Evolutionary conservation across 495 filamentous ascomycete genomes (phyloP).

Genomic region (Diplogelasinospora grovesii): DNA sequence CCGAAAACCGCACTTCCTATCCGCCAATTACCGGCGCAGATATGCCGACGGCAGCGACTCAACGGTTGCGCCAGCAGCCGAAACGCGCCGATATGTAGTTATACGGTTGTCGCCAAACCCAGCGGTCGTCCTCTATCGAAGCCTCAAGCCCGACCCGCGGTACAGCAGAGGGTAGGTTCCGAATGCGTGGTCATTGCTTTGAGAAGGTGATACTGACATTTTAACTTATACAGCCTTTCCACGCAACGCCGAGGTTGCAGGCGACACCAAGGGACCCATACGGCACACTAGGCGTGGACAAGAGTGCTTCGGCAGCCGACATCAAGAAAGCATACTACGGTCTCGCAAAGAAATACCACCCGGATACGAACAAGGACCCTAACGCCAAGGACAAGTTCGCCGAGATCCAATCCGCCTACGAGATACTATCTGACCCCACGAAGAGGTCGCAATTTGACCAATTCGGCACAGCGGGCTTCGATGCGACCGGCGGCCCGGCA

Average conservation of each 20-base stretch:
- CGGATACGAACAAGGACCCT: slow-evolving; percentile 93
- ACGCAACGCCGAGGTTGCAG: slow-evolving; percentile 55
- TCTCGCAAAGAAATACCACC: slow-evolving; percentile 96
- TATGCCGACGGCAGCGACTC: slow-evolving; percentile 39
- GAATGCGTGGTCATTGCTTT: neutral
- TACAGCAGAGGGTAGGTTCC: slow-evolving; percentile 13
- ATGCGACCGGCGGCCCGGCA: slow-evolving; percentile 62
- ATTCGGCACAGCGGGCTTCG: slow-evolving; percentile 83
- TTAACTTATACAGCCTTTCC: slow-evolving; percentile 55
- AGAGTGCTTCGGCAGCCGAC: slow-evolving; percentile 69
- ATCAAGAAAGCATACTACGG: slow-evolving; percentile 99
- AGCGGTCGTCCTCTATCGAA: slow-evolving; percentile 2
- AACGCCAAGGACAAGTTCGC: slow-evolving; percentile 87
- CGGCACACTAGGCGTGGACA: slow-evolving; percentile 73
- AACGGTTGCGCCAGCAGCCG: slow-evolving; percentile 22
- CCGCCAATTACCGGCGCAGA: slow-evolving; percentile 40
- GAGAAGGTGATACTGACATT: neutral
- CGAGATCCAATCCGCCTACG: slow-evolving; percentile 87
- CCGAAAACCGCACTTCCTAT: slow-evolving; percentile 45
- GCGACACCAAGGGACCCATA: slow-evolving; percentile 76
- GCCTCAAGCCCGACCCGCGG: neutral
- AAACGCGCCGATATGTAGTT: slow-evolving; percentile 4
- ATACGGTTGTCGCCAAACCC: slow-evolving; percentile 12
- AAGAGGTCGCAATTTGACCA: slow-evolving; percentile 89
- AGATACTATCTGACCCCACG: slow-evolving; percentile 81